Conservation (phyloP, 345 rosid species). For the Carallia pectinifolia region DNA sequence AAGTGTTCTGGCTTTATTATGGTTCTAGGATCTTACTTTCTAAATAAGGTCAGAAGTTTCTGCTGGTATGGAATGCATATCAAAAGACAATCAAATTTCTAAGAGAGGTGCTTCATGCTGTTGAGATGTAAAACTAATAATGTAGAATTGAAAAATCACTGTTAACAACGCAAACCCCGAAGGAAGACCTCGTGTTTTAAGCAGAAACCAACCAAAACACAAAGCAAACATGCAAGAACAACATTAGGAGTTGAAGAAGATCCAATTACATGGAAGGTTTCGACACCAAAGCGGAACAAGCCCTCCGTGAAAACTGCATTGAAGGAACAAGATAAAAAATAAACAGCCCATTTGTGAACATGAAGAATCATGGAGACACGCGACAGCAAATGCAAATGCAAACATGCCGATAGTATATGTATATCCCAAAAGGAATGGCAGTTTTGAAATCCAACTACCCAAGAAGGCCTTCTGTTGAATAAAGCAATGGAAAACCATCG, state of each 20-base stretch:
- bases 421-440: too few species aligned
- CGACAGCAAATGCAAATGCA: background rate
- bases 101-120: background rate
- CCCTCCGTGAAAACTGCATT: conserved; percentile 49
- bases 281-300: conserved; percentile 47
- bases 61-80: background rate
- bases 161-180: background rate
- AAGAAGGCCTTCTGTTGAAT: conserved; percentile 50
- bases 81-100: background rate
- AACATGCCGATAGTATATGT: too few species aligned
- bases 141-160: background rate
- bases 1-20: background rate
- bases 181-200: background rate
- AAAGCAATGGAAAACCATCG: conserved; percentile 57
- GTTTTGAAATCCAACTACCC: conserved; percentile 33
- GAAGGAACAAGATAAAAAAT: conserved; percentile 9
- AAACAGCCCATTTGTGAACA: background rate
- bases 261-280: conserved; percentile 48
- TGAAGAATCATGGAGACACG: background rate
- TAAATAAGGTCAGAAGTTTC: background rate
- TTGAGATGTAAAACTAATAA: background rate
- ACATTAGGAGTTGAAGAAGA: background rate
- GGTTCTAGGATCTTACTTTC: background rate
- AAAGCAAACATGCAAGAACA: background rate
- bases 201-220: background rate